Evolutionary conservation across 805 yeast genomes (phyloP).

Genomic region (Lipomyces sp.): DNA sequence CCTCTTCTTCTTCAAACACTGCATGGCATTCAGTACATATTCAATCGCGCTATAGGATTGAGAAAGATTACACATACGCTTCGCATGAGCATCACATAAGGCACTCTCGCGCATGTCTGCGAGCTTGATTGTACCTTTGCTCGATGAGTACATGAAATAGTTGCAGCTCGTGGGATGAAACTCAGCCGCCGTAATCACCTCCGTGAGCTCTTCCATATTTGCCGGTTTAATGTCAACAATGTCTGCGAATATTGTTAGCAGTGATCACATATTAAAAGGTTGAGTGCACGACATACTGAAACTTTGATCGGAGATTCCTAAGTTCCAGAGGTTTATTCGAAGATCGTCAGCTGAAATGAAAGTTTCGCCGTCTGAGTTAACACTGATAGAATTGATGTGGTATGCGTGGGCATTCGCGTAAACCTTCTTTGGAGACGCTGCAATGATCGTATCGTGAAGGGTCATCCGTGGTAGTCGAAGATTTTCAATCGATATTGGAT

Average conservation of each 20-base stretch:
- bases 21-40: slow-evolving; percentile 44
- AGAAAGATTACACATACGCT: slow-evolving; percentile 35
- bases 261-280: not conserved
- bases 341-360: slow-evolving; percentile 91
- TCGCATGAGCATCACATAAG: slow-evolving; percentile 85
- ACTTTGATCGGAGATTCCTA: slow-evolving; percentile 90
- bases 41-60: not conserved
- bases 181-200: slow-evolving; percentile 94
- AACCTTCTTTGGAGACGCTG: slow-evolving; percentile 90
- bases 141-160: slow-evolving; percentile 90
- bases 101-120: slow-evolving; percentile 97
- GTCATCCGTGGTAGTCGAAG: slow-evolving; percentile 85
- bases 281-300: slow-evolving; percentile 53
- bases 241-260: slow-evolving; percentile 44
- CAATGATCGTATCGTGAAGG: slow-evolving; percentile 92
- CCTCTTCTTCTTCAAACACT: slow-evolving; percentile 88
- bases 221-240: slow-evolving; percentile 98
- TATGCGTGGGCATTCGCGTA: slow-evolving; percentile 97
- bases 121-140: slow-evolving; percentile 92
- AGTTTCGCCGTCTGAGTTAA: slow-evolving; percentile 95
- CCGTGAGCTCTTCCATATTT: slow-evolving; percentile 98
- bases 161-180: slow-evolving; percentile 94
- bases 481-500: slow-evolving; percentile 42
- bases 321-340: slow-evolving; percentile 93
- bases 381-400: slow-evolving; percentile 93